Conservation (phyloP, 1,284 basidiomycete species). For the Ustilago esculenta region DNA sequence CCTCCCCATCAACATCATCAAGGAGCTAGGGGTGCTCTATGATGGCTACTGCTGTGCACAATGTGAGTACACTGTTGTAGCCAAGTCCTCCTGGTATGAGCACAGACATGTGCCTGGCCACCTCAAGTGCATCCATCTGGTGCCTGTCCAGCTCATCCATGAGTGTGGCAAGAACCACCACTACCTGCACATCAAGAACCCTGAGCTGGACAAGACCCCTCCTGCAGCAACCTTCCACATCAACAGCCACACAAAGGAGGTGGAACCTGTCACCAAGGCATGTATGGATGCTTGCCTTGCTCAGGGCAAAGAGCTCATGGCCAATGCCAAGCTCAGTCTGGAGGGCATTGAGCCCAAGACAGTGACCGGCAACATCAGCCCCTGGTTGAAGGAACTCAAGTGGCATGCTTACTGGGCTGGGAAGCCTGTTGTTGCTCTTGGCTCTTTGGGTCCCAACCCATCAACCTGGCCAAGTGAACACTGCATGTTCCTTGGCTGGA, state of each 20-base stretch:
- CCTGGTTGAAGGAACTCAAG: neutral
- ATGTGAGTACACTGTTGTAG: neutral
- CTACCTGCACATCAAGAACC: no score
- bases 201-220: no score
- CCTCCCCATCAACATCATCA: neutral
- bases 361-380: neutral
- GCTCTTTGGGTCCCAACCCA: no score
- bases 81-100: neutral
- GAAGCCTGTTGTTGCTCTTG: neutral
- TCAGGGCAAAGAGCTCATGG: conserved; percentile 4
- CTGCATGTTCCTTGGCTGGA: no score
- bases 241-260: no score
- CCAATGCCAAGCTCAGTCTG: neutral
- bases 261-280: neutral
- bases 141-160: no score
- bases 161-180: no score
- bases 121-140: no score
- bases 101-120: no score
- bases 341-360: neutral
- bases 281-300: no score
- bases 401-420: neutral
- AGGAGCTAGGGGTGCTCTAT: neutral
- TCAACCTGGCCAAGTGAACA: no score
- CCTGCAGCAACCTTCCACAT: no score
- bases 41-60: neutral